Evolutionary conservation across 164 flowering plant genomes (phyloP).

Genomic region (Piper longum): DNA sequence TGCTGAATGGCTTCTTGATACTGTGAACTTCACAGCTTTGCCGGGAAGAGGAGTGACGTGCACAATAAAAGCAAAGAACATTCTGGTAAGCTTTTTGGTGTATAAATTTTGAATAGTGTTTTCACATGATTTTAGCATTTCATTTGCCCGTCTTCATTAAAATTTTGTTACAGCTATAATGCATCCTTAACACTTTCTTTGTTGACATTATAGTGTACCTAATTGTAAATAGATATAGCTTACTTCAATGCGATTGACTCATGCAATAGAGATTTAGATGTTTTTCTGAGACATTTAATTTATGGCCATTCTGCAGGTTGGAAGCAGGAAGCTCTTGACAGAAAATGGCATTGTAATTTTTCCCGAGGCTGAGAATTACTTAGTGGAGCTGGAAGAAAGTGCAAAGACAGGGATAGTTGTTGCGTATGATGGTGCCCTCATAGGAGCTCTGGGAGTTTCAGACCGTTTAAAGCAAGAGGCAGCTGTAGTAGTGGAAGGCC

Average conservation of each 20-base stretch:
- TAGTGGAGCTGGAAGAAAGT: conserved; percentile 78
- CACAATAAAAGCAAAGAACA: conserved; percentile 38
- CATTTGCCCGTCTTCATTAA: not conserved
- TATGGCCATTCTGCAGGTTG: conserved; percentile 37
- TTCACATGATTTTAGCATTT: not conserved
- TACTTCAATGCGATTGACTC: no score
- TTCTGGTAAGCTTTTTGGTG: conserved; percentile 44
- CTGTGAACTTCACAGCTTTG: conserved; percentile 53
- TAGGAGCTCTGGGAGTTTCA: conserved; percentile 85
- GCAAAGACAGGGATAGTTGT: conserved; percentile 90
- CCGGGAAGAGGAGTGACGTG: conserved; percentile 93
- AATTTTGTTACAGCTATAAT: not conserved
- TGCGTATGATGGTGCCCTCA: conserved; percentile 33
- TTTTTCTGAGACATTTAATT: not conserved
- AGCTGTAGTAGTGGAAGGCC: conserved; percentile 78
- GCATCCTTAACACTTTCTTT: not conserved
- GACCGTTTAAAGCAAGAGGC: conserved; percentile 96
- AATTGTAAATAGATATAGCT: not conserved
- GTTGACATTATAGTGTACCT: not conserved
- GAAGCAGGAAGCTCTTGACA: conserved; percentile 67
- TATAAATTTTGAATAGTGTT: not conserved
- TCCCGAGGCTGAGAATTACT: conserved; percentile 41
- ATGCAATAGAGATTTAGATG: no score
- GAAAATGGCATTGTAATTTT: conserved; percentile 57
- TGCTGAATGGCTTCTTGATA: conserved; percentile 81